Evolutionary conservation across 345 rosid species (phyloP).

Genomic region (Noccaea caerulescens): DNA sequence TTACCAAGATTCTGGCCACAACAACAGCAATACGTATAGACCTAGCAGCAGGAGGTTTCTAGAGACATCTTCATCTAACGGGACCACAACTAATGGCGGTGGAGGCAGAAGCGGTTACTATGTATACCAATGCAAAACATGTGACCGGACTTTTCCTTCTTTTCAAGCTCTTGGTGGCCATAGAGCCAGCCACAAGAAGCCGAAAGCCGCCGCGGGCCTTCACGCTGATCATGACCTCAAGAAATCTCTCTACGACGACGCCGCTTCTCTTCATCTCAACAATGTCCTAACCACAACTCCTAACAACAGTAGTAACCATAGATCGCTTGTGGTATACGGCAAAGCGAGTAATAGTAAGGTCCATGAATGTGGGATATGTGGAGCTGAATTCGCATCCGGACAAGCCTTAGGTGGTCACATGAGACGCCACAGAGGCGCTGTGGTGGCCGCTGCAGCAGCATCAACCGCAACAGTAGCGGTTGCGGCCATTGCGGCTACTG

Average conservation of each 20-base stretch:
- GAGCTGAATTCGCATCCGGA: slow-evolving; percentile 87
- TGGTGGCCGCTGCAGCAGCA: slow-evolving; percentile 29
- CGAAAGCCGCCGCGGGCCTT: slow-evolving; percentile 43
- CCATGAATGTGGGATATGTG: slow-evolving; percentile 92
- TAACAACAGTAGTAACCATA: slow-evolving; percentile 41
- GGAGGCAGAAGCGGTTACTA: slow-evolving; percentile 70
- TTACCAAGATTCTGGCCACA: slow-evolving; percentile 30
- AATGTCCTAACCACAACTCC: slow-evolving; percentile 28
- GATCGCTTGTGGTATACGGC: slow-evolving; percentile 31
- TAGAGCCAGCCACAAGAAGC: slow-evolving; percentile 97
- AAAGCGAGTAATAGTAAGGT: slow-evolving; percentile 51
- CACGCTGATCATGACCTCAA: slow-evolving; percentile 42
- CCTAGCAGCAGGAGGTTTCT: slow-evolving; percentile 68
- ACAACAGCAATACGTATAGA: slow-evolving; percentile 43
- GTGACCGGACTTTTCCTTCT: slow-evolving; percentile 82
- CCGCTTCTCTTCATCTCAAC: slow-evolving; percentile 68
- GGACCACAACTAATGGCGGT: slow-evolving; percentile 39
- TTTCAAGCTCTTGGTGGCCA: slow-evolving; percentile 99
- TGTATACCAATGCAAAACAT: slow-evolving; percentile 93
- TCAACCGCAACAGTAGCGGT: slow-evolving; percentile 32
- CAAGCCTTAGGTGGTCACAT: slow-evolving; percentile 99
- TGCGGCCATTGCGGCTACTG: slow-evolving; percentile 29
- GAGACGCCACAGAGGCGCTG: slow-evolving; percentile 80
- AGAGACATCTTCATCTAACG: slow-evolving; percentile 54
- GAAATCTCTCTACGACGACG: slow-evolving; percentile 50